A percentile compares a stretch with the other conserved stretches of the same genome.
Conservation (phyloP, 73 alveolate species). For the Tetrahymena elliotti region DNA sequence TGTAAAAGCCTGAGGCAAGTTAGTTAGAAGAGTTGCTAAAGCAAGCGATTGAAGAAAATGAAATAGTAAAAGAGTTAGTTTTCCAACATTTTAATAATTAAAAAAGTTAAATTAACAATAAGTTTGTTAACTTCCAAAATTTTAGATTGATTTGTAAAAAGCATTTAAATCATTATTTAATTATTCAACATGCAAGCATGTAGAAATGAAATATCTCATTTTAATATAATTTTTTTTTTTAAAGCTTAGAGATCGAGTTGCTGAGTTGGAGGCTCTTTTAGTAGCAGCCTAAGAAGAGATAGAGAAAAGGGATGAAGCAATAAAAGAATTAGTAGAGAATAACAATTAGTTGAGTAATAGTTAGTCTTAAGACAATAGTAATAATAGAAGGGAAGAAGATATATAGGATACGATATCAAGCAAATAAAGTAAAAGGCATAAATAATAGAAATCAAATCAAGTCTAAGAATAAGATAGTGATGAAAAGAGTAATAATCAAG, state of each 20-base stretch:
- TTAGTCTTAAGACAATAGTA: not conserved
- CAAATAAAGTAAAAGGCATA: not conserved
- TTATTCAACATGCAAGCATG: not conserved
- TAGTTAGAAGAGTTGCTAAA: not conserved
- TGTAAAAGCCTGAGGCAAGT: not conserved
- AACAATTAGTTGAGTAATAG: not conserved
- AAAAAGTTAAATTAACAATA: not conserved
- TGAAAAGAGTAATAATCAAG: not conserved
- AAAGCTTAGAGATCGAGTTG: not conserved
- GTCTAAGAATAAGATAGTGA: not conserved
- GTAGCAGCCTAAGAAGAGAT: not conserved
- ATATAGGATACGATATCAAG: not conserved
- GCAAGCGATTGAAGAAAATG: slow-evolving; percentile 1
- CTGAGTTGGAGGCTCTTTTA: not conserved
- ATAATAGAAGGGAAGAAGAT: not conserved
- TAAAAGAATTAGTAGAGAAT: not conserved
- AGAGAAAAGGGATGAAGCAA: not conserved
- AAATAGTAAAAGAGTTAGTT: not conserved
- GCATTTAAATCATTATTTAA: not conserved
- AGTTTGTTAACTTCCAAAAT: not conserved
- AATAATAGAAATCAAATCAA: not conserved
- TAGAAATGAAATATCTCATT: not conserved
- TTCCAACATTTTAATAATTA: not conserved
- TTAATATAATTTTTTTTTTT: not conserved
- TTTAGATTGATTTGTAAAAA: not conserved